Percentiles rank a stretch among this genome's conserved stretches.
Conservation (phyloP, 768 basidiomycete genomes). For the Phanerochaete sordida region DNA sequence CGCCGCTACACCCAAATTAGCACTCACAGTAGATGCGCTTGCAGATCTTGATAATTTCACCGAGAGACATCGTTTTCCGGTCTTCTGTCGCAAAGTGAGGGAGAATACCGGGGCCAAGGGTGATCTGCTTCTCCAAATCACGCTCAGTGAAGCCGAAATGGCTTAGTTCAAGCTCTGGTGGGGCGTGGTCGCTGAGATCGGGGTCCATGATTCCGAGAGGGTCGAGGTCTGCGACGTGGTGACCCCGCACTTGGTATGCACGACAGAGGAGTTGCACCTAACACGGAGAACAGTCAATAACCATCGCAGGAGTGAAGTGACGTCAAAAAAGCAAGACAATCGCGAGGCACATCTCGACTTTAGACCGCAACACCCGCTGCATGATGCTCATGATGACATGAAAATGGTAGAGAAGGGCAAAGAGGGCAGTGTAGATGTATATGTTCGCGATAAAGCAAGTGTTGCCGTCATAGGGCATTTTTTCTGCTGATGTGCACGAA, state of each 20-base stretch:
- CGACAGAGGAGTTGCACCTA: conserved; percentile 97
- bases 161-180: conserved; percentile 90
- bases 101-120: conserved; percentile 92
- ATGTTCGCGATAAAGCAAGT: too few species aligned
- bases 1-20: not conserved
- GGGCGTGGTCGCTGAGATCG: conserved; percentile 74
- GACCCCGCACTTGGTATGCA: conserved; percentile 98
- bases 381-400: too few species aligned
- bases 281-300: not conserved
- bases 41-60: conserved; percentile 88
- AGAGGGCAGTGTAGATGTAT: too few species aligned
- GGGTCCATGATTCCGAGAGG: conserved; percentile 91
- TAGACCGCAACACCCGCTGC: too few species aligned
- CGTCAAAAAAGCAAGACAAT: too few species aligned
- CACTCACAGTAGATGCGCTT: conserved; percentile 90
- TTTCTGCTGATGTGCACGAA: too few species aligned
- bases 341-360: too few species aligned
- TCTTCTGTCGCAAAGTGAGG: conserved; percentile 92
- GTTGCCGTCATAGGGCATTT: too few species aligned
- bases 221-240: conserved; percentile 93
- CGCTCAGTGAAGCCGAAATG: conserved; percentile 94
- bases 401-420: too few species aligned
- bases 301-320: not conserved
- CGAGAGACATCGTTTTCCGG: conserved; percentile 79
- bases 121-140: conserved; percentile 92